A percentile compares a stretch with the other conserved stretches of the same genome.
phyloP scores from a whole-genome alignment of 78 protist genomes.

The Dictyostelium intermedium region DNA sequence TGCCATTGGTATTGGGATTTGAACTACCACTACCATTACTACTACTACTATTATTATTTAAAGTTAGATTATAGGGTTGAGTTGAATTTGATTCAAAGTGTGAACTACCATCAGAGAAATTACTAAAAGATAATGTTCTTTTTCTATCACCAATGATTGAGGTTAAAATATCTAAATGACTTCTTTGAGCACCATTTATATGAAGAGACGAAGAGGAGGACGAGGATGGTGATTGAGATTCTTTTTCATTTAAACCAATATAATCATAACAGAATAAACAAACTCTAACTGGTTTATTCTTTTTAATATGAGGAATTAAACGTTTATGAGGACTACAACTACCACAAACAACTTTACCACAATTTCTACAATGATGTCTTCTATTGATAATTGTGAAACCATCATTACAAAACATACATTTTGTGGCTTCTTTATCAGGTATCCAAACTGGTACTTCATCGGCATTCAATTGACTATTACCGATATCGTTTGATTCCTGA shows the following conservation, averaged over 20 bases:
- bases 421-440: constrained; percentile 68
- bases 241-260: constrained; percentile 35
- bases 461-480: neutral
- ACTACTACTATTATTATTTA: neutral
- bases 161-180: neutral
- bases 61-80: neutral
- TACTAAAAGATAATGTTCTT: neutral
- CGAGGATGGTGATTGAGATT: neutral
- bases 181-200: neutral
- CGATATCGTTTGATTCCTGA: neutral
- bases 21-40: neutral
- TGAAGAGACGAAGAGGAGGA: neutral
- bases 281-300: constrained; percentile 55
- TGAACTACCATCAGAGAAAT: neutral
- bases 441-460: constrained; percentile 79
- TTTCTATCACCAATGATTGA: neutral
- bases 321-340: constrained; percentile 51
- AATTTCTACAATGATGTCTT: constrained; percentile 82
- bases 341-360: constrained; percentile 84
- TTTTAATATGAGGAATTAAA: constrained; percentile 16
- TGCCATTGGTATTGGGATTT: neutral
- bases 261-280: constrained; percentile 68
- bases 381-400: constrained; percentile 67
- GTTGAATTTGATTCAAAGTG: neutral
- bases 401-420: constrained; percentile 78